Conservation (phyloP, 2,329 filamentous ascomycete genomes). For the Alternaria gansuensis region DNA sequence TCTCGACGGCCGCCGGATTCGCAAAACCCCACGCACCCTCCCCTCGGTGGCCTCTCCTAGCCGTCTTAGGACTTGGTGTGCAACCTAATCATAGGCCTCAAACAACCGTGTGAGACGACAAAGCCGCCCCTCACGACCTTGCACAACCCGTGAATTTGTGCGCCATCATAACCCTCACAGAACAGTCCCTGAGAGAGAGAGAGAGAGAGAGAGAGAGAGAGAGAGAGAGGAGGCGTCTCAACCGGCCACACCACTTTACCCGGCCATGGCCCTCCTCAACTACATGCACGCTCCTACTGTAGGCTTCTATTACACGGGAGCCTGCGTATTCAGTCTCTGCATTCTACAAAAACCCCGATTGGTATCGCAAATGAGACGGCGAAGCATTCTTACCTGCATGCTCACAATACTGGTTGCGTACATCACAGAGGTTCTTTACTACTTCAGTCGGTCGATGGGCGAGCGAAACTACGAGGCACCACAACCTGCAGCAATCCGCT, state of each 20-base stretch:
- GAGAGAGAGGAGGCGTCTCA: conserved; percentile 13
- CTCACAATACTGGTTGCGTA: conserved; percentile 35
- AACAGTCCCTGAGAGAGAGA: neutral
- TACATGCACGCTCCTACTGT: conserved; percentile 48
- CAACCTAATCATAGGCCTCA: neutral
- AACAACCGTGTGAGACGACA: conserved; percentile 6
- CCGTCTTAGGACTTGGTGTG: neutral
- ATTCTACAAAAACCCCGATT: conserved; percentile 44
- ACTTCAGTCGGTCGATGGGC: conserved; percentile 43
- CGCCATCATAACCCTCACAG: neutral
- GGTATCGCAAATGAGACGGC: conserved; percentile 36
- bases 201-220: neutral
- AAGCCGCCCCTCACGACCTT: conserved; percentile 1
- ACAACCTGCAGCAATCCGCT: conserved; percentile 46
- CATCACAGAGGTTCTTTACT: conserved; percentile 46
- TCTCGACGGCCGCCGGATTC: conserved; percentile 11
- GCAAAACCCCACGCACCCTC: conserved; percentile 11
- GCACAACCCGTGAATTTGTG: conserved; percentile 1
- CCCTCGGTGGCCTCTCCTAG: conserved; percentile 11
- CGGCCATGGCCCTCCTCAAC: conserved; percentile 42
- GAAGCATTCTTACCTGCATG: conserved; percentile 30
- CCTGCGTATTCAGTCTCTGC: conserved; percentile 40
- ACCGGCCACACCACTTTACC: conserved; percentile 22
- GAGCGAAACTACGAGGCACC: conserved; percentile 44
- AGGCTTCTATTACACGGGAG: conserved; percentile 44